Conservation (phyloP, 2,329 filamentous ascomycete genomes). For the Ophiostoma triangulosporum region DNA sequence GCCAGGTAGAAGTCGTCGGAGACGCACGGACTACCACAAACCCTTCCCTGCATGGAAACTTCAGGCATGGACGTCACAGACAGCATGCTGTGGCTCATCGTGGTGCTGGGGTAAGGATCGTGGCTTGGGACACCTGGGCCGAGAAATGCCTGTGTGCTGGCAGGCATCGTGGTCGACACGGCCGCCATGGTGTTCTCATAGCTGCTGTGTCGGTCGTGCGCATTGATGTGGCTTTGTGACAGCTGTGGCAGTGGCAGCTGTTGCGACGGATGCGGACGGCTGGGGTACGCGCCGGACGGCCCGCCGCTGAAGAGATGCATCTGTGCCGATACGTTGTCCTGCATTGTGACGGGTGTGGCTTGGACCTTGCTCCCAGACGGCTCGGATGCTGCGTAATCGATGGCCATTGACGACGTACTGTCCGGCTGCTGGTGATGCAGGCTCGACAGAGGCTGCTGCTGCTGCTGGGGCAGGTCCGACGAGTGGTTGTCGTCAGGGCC, state of each 20-base stretch:
- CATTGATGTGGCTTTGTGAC: background rate
- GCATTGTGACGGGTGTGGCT: background rate
- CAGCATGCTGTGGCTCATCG: background rate
- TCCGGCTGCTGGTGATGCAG: background rate
- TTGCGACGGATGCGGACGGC: background rate
- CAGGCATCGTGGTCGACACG: background rate
- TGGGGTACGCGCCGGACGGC: background rate
- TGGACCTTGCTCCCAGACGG: background rate
- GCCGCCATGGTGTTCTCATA: background rate
- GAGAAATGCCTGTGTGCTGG: background rate
- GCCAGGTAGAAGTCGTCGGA: constrained; percentile 8
- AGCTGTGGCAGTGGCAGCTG: background rate
- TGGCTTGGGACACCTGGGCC: background rate
- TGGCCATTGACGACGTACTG: background rate
- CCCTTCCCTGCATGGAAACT: background rate
- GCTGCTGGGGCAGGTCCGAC: background rate
- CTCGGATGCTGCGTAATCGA: background rate
- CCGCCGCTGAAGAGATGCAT: background rate
- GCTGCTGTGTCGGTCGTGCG: background rate
- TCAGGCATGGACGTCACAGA: background rate
- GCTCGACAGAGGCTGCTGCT: background rate
- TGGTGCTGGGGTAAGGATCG: background rate
- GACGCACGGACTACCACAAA: constrained; percentile 4
- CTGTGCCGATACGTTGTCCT: background rate
- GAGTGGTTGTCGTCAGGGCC: background rate